phyloP scores from a whole-genome alignment of 164 flowering plant species.

The Pachysandra terminalis region DNA sequence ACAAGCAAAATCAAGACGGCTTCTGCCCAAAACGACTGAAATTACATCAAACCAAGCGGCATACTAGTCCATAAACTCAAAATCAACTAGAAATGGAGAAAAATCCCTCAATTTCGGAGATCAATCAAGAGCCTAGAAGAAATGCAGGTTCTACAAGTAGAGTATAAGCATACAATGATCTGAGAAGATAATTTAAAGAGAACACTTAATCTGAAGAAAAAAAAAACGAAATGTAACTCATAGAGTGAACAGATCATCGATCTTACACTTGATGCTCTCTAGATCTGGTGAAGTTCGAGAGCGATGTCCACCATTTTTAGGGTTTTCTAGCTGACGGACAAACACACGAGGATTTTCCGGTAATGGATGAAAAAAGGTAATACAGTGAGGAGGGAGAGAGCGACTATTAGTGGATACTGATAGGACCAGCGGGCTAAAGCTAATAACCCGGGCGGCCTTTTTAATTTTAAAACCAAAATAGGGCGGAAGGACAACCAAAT shows the following conservation, averaged over 20 bases:
- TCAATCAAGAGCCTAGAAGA: not conserved
- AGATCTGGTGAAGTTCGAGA: not conserved
- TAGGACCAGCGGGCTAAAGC: too few relatives aligned
- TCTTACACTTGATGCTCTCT: not conserved
- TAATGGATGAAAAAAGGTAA: too few relatives aligned
- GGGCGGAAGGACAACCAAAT: too few relatives aligned
- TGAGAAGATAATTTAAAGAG: not conserved
- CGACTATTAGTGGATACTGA: too few relatives aligned
- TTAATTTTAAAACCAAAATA: too few relatives aligned
- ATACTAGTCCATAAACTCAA: not conserved
- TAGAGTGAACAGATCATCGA: not conserved
- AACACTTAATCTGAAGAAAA: not conserved
- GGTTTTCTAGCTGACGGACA: not conserved
- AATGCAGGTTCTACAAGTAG: slow-evolving; percentile 4
- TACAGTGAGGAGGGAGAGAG: not conserved
- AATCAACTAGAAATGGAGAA: not conserved
- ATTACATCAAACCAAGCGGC: not conserved
- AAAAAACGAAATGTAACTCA: not conserved
- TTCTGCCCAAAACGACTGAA: not conserved
- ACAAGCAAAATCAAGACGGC: not conserved
- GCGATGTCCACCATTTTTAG: not conserved
- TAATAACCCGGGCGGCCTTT: too few relatives aligned
- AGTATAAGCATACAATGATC: slow-evolving; percentile 6
- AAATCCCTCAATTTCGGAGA: not conserved
- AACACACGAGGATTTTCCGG: not conserved